Conservation (phyloP, 495 filamentous ascomycete species). For the Daldinia decipiens region DNA sequence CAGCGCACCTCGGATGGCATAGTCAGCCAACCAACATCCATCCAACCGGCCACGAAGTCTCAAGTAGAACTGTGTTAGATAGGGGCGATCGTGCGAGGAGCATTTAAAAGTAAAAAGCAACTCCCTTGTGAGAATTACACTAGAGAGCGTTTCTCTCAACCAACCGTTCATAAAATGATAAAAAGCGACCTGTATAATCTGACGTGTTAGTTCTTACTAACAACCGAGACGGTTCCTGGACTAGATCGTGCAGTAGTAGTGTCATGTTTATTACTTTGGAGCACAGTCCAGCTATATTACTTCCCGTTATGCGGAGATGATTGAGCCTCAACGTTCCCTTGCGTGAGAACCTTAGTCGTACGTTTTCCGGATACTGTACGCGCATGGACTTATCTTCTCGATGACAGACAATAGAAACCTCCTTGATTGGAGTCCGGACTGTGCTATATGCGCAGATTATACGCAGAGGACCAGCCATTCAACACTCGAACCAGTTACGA, state of each 20-base stretch:
- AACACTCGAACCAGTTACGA: not conserved
- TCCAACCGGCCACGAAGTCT: not conserved
- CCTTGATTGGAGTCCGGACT: constrained; percentile 6
- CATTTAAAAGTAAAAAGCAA: not conserved
- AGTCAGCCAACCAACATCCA: not conserved
- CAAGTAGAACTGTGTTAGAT: constrained; percentile 9
- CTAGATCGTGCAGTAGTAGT: not conserved
- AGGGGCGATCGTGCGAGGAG: constrained; percentile 13
- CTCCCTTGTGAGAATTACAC: not conserved
- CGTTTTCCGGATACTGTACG: constrained; percentile 1
- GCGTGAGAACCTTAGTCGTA: constrained; percentile 19
- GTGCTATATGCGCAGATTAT: not conserved
- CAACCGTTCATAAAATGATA: not conserved
- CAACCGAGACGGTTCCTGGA: not conserved
- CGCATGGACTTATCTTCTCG: not conserved
- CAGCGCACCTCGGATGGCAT: constrained; percentile 2
- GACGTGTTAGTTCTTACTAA: constrained; percentile 25
- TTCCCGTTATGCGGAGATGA: constrained; percentile 25
- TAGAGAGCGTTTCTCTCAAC: constrained; percentile 16
- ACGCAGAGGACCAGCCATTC: not conserved
- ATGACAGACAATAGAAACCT: not conserved
- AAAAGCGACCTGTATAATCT: constrained; percentile 21
- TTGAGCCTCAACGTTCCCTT: constrained; percentile 43
- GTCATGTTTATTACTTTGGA: constrained; percentile 14
- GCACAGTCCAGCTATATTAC: constrained; percentile 23